These are phyloP conservation scores for Trichosanthes truncata DNA, from an alignment of 306 rosid species.

Conservation along the genomic window DNA sequence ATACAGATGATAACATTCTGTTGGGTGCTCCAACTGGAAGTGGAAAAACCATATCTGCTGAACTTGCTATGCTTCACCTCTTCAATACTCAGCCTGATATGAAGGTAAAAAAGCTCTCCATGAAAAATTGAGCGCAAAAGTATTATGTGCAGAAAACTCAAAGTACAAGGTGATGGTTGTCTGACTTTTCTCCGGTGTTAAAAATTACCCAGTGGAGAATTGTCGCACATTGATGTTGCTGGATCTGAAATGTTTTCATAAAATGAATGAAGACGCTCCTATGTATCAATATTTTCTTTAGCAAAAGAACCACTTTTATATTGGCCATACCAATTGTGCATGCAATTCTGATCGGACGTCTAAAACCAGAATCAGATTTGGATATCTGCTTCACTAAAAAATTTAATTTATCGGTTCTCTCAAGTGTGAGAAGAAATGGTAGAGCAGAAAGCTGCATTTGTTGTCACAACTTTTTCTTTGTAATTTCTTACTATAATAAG, in stretches of 20 bases:
- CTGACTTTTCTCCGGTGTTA: not conserved
- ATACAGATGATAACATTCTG: constrained; percentile 80
- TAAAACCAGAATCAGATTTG: not conserved
- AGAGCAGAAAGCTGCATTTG: not conserved
- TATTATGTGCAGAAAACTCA: not conserved
- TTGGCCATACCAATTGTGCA: not conserved
- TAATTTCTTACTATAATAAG: not conserved
- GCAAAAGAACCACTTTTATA: not conserved
- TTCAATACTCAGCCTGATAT: constrained; percentile 89
- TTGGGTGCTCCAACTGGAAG: constrained; percentile 99
- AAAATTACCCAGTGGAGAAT: not conserved
- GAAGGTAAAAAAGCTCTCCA: constrained; percentile 44
- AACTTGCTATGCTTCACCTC: constrained; percentile 93
- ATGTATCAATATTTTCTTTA: not conserved
- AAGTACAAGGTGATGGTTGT: not conserved
- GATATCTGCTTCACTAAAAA: not conserved
- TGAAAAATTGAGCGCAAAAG: not conserved
- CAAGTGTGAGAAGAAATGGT: not conserved
- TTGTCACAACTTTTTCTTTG: not conserved
- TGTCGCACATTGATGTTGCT: not conserved
- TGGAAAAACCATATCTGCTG: constrained; percentile 98
- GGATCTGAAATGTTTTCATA: not conserved
- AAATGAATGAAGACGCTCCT: not conserved
- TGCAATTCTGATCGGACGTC: not conserved
- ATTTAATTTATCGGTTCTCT: not conserved